These are phyloP conservation scores for Globisporangium recalcitrans DNA, from an alignment of 352 stramenopile species.

Conservation along the genomic window DNA sequence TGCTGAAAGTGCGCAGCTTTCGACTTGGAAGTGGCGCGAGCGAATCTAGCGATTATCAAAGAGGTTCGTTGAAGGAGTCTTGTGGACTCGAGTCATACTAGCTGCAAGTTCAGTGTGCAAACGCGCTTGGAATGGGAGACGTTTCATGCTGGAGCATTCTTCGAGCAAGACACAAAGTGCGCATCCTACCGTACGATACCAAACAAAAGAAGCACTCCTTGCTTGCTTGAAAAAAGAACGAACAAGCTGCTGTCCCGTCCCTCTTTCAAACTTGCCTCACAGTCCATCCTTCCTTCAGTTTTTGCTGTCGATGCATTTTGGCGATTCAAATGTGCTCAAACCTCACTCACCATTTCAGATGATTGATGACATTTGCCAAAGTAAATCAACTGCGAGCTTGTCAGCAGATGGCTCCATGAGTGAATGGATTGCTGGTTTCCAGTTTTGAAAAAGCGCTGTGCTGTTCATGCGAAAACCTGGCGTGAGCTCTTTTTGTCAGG, in stretches of 20 bases:
- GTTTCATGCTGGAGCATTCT: not conserved
- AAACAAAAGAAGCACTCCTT: not conserved
- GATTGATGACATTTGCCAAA: no score
- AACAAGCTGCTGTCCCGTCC: not conserved
- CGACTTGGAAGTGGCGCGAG: no score
- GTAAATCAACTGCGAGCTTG: not conserved
- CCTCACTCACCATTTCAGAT: no score
- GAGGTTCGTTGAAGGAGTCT: not conserved
- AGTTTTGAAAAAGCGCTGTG: no score
- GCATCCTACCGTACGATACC: not conserved
- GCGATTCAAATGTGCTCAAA: not conserved
- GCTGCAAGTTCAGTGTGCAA: not conserved
- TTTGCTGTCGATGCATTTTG: not conserved
- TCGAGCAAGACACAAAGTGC: not conserved
- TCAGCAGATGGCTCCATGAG: not conserved
- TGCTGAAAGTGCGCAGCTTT: not conserved
- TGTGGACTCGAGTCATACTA: not conserved
- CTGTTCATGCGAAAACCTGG: not conserved
- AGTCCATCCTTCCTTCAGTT: conserved; percentile 12
- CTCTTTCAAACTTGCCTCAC: not conserved
- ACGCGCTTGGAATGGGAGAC: not conserved
- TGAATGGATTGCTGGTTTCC: not conserved
- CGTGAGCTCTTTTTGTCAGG: not conserved
- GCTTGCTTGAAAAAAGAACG: not conserved
- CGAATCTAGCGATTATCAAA: not conserved